phyloP scores from a whole-genome alignment of 371 early-diverging fungal genomes.

The Amoeboaphelidium protococcarum region DNA sequence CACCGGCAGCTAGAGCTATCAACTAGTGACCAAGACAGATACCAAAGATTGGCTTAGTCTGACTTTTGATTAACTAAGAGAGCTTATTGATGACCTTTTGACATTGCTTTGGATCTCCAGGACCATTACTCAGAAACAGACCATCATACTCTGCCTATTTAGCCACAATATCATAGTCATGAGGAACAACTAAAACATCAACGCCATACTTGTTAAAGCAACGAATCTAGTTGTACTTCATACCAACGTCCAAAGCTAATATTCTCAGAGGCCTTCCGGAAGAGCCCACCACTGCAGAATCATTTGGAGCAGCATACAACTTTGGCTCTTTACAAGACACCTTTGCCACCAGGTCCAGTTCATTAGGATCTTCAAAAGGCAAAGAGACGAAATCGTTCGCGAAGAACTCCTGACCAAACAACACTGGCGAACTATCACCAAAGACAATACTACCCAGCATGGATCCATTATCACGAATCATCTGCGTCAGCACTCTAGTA shows the following conservation, averaged over 20 bases:
- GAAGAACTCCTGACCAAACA: background rate
- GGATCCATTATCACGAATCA: slow-evolving; percentile 66
- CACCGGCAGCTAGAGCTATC: slow-evolving; percentile 73
- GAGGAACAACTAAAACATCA: slow-evolving; percentile 75
- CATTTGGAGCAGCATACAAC: slow-evolving; percentile 36
- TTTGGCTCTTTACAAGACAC: slow-evolving; percentile 53
- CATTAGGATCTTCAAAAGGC: slow-evolving; percentile 72
- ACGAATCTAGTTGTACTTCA: slow-evolving; percentile 92
- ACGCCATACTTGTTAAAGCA: slow-evolving; percentile 81
- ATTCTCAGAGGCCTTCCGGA: slow-evolving; percentile 54
- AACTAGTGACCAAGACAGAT: slow-evolving; percentile 94
- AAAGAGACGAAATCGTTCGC: slow-evolving; percentile 9
- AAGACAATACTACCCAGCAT: slow-evolving; percentile 26
- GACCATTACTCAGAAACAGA: slow-evolving; percentile 85
- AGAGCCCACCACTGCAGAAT: slow-evolving; percentile 26
- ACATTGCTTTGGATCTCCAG: slow-evolving; percentile 78
- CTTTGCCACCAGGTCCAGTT: slow-evolving; percentile 67
- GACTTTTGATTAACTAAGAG: slow-evolving; percentile 25
- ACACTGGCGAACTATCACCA: background rate
- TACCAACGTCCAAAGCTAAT: slow-evolving; percentile 81
- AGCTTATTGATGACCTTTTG: slow-evolving; percentile 40
- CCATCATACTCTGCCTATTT: slow-evolving; percentile 46
- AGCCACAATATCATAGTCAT: slow-evolving; percentile 65
- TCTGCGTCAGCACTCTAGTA: slow-evolving; percentile 74
- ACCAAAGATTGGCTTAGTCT: slow-evolving; percentile 78